Evolutionary conservation across 441 rosid species (phyloP).

Genomic region (Gossypium schwendimanii): DNA sequence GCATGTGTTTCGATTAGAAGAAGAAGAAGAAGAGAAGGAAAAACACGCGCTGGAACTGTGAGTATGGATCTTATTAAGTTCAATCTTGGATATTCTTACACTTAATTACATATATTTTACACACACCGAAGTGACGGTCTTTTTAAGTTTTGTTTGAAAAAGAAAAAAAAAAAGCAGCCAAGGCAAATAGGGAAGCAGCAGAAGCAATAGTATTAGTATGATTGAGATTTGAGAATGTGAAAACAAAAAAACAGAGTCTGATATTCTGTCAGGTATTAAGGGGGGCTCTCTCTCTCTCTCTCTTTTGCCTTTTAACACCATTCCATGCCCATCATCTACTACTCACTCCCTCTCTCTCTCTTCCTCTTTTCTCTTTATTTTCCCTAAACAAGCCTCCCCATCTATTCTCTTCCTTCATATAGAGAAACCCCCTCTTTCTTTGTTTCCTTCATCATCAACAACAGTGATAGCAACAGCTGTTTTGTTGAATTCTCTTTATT

Average conservation of each 20-base stretch:
- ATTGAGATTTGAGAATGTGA: slow-evolving; percentile 17
- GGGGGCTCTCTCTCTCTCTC: slow-evolving; percentile 14
- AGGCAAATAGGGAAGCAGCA: not conserved
- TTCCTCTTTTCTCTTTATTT: not conserved
- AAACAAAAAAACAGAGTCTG: slow-evolving; percentile 32
- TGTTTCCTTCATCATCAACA: not conserved
- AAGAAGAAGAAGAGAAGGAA: not conserved
- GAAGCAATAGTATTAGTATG: not conserved
- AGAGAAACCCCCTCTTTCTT: not conserved
- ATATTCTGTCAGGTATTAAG: slow-evolving; percentile 74
- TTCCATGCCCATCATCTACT: slow-evolving; percentile 19
- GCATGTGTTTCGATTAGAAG: too few species aligned
- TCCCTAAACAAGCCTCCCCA: not conserved
- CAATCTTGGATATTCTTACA: not conserved
- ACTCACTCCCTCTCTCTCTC: not conserved
- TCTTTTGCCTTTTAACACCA: slow-evolving; percentile 18
- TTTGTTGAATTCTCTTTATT: slow-evolving; percentile 11
- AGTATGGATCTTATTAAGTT: not conserved
- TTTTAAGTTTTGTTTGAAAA: not conserved
- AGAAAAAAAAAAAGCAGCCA: not conserved
- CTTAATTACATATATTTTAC: not conserved
- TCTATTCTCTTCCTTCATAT: not conserved
- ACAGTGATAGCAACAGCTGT: not conserved
- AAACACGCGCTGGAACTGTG: slow-evolving; percentile 14
- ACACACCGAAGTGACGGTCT: slow-evolving; percentile 7